phyloP scores from a whole-genome alignment of 345 rosid genomes.

The Excoecaria cochinchinensis region DNA sequence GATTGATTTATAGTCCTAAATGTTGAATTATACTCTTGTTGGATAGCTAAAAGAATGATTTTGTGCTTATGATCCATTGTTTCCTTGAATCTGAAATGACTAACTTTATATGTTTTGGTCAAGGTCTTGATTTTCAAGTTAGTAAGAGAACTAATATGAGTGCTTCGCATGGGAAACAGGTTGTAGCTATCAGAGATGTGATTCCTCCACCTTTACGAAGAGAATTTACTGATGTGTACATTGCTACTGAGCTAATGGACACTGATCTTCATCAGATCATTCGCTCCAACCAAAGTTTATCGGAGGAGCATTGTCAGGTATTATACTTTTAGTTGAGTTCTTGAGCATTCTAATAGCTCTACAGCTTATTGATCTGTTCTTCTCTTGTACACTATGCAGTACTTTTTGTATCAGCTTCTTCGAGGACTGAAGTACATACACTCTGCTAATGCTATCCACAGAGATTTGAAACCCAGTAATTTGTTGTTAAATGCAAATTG shows the following conservation, averaged over 20 bases:
- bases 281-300: constrained; percentile 77
- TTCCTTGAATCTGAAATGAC: background rate
- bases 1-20: too few relatives aligned
- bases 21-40: too few relatives aligned
- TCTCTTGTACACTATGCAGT: constrained; percentile 46
- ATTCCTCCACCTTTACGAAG: constrained; percentile 85
- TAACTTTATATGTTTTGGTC: background rate
- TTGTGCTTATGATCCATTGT: background rate
- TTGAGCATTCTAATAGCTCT: constrained; percentile 2
- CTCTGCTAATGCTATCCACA: constrained; percentile 92
- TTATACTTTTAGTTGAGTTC: background rate
- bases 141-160: background rate
- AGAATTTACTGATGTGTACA: constrained; percentile 85
- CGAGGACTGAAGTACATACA: constrained; percentile 94
- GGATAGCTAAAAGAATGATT: too few relatives aligned
- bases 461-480: constrained; percentile 94
- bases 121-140: background rate
- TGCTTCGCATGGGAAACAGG: constrained; percentile 47
- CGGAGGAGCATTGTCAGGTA: constrained; percentile 99
- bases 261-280: constrained; percentile 95
- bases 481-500: constrained; percentile 83
- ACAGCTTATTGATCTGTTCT: constrained; percentile 1
- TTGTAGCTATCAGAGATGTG: constrained; percentile 74
- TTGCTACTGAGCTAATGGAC: constrained; percentile 87
- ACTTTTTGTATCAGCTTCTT: constrained; percentile 91